Evolutionary conservation across 1,139 yeast species (phyloP).

Genomic region (Pichia sp.): DNA sequence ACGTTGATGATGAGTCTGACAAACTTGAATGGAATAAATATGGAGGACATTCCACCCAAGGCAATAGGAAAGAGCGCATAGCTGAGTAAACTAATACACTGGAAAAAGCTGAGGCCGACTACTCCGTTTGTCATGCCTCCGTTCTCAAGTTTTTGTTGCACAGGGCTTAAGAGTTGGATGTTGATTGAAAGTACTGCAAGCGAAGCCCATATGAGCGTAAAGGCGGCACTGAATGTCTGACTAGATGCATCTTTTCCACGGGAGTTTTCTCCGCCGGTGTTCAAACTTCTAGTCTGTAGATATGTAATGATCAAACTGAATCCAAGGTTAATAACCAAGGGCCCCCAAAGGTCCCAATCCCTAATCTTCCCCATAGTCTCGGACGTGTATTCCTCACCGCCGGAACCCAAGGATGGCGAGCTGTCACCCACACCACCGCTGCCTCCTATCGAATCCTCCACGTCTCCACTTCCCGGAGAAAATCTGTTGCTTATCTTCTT

Average conservation of each 20-base stretch:
- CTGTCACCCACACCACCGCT: conserved; percentile 2
- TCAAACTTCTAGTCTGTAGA: conserved; percentile 30
- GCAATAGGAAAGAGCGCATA: conserved; percentile 78
- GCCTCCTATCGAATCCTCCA: conserved; percentile 32
- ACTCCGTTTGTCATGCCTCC: conserved; percentile 31
- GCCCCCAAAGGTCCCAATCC: conserved; percentile 93
- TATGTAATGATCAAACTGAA: conserved; percentile 55
- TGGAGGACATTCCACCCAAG: conserved; percentile 57
- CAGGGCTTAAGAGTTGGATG: conserved; percentile 57
- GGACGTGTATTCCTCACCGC: conserved; percentile 28
- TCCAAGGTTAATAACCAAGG: conserved; percentile 63
- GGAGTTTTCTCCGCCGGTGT: conserved; percentile 9
- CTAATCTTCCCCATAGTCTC: conserved; percentile 37
- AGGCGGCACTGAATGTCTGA: conserved; percentile 60
- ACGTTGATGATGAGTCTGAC: conserved; percentile 52
- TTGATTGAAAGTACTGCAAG: conserved; percentile 56
- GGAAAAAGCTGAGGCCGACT: conserved; percentile 51
- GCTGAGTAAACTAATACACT: conserved; percentile 77
- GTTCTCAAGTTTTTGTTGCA: conserved; percentile 28
- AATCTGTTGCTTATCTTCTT: conserved; percentile 29
- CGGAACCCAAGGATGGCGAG: neutral
- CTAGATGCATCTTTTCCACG: conserved; percentile 31
- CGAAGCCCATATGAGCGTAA: conserved; percentile 55
- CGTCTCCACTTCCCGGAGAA: conserved; percentile 31
- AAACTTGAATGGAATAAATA: conserved; percentile 51